Conservation (phyloP, 352 stramenopile genomes). For the Pythium utonaiense region DNA sequence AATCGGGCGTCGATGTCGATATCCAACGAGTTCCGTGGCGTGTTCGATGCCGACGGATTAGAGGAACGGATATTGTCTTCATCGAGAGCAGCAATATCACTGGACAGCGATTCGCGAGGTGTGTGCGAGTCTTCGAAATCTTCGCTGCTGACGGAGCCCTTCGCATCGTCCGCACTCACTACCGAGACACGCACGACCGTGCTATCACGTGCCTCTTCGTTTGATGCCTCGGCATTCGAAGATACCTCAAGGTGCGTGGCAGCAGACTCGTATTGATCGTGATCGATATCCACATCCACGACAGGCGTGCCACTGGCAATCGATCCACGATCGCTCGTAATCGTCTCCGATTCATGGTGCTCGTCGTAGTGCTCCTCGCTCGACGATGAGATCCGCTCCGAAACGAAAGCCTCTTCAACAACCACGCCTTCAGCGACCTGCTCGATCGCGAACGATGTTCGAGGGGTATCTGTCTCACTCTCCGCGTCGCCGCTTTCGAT, state of each 20-base stretch:
- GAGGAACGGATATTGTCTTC: constrained; percentile 1
- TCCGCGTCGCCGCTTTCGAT: background rate
- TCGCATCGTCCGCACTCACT: background rate
- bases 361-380: constrained; percentile 1
- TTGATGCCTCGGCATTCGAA: background rate
- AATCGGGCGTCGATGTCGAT: background rate
- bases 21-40: background rate
- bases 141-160: background rate
- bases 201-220: background rate
- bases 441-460: constrained; percentile 3
- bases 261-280: background rate
- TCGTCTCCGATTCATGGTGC: background rate
- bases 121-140: constrained; percentile 1
- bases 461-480: background rate
- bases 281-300: background rate
- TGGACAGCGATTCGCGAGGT: constrained; percentile 1
- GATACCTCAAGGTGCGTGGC: background rate
- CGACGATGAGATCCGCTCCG: constrained; percentile 9
- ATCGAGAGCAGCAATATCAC: background rate
- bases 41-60: constrained; percentile 1
- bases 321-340: background rate
- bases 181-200: background rate
- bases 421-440: too few species aligned
- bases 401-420: constrained; percentile 1
- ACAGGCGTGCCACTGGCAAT: background rate